Evolutionary conservation across 202 grass and related monocot genomes (phyloP).

Genomic region (Schoenoplectus triqueter): DNA sequence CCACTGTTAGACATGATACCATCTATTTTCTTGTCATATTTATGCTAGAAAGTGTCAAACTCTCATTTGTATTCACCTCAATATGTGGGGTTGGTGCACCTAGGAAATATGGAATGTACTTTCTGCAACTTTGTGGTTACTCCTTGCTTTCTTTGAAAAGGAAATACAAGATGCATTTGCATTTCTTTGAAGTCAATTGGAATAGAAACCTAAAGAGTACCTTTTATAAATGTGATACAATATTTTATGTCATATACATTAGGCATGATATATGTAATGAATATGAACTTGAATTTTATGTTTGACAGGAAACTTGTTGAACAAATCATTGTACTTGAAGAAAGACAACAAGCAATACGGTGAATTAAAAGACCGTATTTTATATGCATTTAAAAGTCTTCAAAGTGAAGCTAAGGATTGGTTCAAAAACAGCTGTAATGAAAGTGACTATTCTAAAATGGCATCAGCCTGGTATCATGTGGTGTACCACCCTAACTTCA

Average conservation of each 20-base stretch:
- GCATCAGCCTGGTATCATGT: constrained; percentile 94
- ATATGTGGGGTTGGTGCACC: background rate
- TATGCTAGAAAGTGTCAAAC: background rate
- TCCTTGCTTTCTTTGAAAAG: background rate
- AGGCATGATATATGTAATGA: background rate
- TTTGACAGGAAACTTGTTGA: constrained; percentile 65
- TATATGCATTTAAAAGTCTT: constrained; percentile 55
- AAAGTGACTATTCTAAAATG: constrained; percentile 48
- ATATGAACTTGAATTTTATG: constrained; percentile 22
- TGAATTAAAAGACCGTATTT: constrained; percentile 92
- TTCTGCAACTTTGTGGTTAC: background rate
- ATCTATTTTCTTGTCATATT: constrained; percentile 2
- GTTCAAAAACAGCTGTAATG: constrained; percentile 45
- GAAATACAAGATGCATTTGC: background rate
- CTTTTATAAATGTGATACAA: background rate
- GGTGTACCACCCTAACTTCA: constrained; percentile 62
- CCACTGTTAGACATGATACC: background rate
- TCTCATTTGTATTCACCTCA: background rate
- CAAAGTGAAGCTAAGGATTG: constrained; percentile 53
- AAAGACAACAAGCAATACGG: constrained; percentile 75
- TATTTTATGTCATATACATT: background rate
- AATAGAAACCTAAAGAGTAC: background rate
- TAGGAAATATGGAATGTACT: background rate
- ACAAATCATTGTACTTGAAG: constrained; percentile 66
- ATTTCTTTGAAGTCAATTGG: constrained; percentile 20